Percentiles rank a stretch among this genome's conserved stretches.
phyloP scores from a whole-genome alignment of 2,329 filamentous ascomycete genomes.

The Phaeosphaeriaceae sp. region DNA sequence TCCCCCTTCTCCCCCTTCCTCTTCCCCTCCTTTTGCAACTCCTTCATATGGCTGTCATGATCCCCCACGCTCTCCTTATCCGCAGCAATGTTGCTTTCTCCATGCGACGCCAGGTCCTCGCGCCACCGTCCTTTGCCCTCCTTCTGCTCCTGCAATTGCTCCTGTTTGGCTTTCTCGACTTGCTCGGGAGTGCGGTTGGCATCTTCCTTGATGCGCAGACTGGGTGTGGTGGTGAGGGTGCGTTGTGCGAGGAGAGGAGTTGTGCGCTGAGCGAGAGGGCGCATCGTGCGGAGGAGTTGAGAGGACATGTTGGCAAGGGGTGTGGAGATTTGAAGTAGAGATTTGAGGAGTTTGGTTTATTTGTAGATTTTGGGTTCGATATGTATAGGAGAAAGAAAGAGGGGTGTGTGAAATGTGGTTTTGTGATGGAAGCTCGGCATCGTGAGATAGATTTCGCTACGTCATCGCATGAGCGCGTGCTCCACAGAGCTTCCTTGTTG shows the following conservation, averaged over 20 bases:
- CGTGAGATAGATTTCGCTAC: neutral
- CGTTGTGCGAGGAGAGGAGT: constrained; percentile 17
- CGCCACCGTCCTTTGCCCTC: constrained; percentile 53
- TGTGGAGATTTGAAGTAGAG: neutral
- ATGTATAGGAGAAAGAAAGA: neutral
- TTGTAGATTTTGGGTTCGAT: neutral
- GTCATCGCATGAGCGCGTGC: neutral
- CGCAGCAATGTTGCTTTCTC: constrained; percentile 52
- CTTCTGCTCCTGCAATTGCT: constrained; percentile 53
- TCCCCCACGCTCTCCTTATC: constrained; percentile 53
- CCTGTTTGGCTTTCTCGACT: constrained; percentile 53
- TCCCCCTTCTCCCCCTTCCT: constrained; percentile 50
- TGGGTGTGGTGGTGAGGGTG: constrained; percentile 40
- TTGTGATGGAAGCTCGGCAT: neutral
- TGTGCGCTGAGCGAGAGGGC: constrained; percentile 3
- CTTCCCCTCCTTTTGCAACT: constrained; percentile 54
- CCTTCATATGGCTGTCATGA: constrained; percentile 52
- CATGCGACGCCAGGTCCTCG: constrained; percentile 51
- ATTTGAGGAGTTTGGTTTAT: neutral
- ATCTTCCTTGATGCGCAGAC: constrained; percentile 50
- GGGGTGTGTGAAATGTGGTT: neutral
- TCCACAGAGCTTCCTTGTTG: neutral
- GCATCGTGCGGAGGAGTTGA: constrained; percentile 14
- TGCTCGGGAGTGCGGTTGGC: constrained; percentile 47
- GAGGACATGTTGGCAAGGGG: constrained; percentile 19